phyloP scores from a whole-genome alignment of 768 basidiomycete species.

The Mycena indigotica region DNA sequence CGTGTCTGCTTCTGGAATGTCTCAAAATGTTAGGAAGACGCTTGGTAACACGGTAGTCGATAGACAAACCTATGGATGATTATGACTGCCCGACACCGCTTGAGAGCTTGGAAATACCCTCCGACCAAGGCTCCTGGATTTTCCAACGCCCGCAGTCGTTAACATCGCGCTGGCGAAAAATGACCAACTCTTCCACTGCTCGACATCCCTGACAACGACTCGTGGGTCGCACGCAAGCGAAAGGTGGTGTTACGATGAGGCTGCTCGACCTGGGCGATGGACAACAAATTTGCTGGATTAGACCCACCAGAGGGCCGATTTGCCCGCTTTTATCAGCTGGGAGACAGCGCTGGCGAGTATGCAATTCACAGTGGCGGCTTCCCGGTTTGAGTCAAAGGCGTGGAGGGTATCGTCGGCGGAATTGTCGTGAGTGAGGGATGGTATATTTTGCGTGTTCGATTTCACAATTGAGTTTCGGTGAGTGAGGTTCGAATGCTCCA shows the following conservation, averaged over 20 bases:
- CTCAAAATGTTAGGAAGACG: too few relatives aligned
- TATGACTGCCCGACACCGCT: conserved; percentile 33
- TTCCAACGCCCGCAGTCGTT: conserved; percentile 27
- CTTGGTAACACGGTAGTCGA: too few relatives aligned
- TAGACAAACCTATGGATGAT: too few relatives aligned
- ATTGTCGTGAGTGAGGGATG: conserved; percentile 37
- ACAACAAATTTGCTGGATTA: conserved; percentile 6
- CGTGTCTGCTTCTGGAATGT: too few relatives aligned
- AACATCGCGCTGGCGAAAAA: conserved; percentile 33
- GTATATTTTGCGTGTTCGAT: too few relatives aligned
- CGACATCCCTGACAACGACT: conserved; percentile 32
- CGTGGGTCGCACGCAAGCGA: conserved; percentile 38
- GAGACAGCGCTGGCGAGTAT: conserved; percentile 30
- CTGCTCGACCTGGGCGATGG: conserved; percentile 28
- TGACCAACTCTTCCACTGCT: conserved; percentile 34
- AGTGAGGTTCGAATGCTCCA: too few relatives aligned
- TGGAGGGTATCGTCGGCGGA: conserved; percentile 37
- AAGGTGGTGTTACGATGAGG: conserved; percentile 35
- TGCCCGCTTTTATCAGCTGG: conserved; percentile 27
- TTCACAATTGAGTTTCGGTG: too few relatives aligned
- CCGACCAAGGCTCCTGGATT: conserved; percentile 24
- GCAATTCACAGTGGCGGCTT: conserved; percentile 36
- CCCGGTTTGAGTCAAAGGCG: conserved; percentile 34
- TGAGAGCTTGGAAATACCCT: conserved; percentile 35
- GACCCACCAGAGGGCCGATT: conserved; percentile 9